Evolutionary conservation across 140 eudicot genomes (phyloP), one percentile per base, ranked within the genome.

Genomic region (Stevia rebaudiana): DNA sequence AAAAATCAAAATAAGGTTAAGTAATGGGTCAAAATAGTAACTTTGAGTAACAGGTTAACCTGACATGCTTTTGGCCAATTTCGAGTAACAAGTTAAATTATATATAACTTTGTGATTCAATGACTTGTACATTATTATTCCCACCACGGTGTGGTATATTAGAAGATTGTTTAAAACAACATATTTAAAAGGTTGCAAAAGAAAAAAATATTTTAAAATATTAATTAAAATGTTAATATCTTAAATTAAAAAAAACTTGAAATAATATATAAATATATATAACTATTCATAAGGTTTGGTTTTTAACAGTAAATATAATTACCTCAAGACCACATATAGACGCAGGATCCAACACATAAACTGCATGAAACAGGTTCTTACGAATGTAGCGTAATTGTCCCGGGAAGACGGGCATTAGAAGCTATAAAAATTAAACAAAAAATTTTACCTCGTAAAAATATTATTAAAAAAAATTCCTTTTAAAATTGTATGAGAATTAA

Each of bases 351-450:
- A 92, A 50, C 60, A 88, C 79, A 68, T 74, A 88, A 44, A 86
- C 96, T 18, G 96, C 98, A 83, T 92, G 89, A 68, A 81, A 92
- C 57, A 92, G 56, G 76, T 92, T 92, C 76, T 92, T 88, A 31
- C 98, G 96, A 8, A 92, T 85, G 85, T 92, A 88, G 18, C 96
- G 98, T 49, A 85, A 60, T 83, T 92, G 98, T 68, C 98, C 98
- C 51, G 98, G 98, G 74, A 74, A 92, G 43, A 86, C 95, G 3
- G 98, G 98, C 98, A 92, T 92, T 78, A 92, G 74, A 53, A 92
- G 82, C 98, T 92, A 67, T n/a, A 73, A 22, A 28, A 57, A 4
- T 31, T 44, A 73, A 30, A 53, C 0, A 18, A 8, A 69, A 70
- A 49, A 31, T 17, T 54, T 33, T 56, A 69, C 31, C 47, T 17